These are phyloP conservation scores for Stevia rebaudiana DNA, from an alignment of 140 eudicot genomes.

Conservation along the genomic window DNA sequence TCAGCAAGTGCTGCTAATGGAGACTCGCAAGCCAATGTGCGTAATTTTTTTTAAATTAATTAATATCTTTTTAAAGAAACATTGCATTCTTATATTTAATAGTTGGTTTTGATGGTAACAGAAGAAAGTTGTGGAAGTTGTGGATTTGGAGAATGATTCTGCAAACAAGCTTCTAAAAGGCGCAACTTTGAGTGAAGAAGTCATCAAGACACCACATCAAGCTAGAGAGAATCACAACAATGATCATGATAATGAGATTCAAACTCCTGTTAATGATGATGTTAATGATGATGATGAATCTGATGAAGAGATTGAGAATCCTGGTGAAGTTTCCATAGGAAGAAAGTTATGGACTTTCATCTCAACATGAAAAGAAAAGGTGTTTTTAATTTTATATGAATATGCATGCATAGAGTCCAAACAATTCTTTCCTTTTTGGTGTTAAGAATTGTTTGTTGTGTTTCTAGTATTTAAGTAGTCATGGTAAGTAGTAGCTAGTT, in stretches of 20 bases:
- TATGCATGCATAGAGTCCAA: conserved; percentile 26
- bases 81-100: background rate
- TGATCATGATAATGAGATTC: conserved; percentile 23
- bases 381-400: background rate
- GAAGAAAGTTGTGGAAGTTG: conserved; percentile 34
- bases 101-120: conserved; percentile 14
- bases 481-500: conserved; percentile 20
- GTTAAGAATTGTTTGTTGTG: conserved; percentile 24
- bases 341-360: conserved; percentile 87
- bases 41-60: conserved; percentile 13
- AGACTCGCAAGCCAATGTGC: conserved; percentile 25
- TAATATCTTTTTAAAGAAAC: background rate
- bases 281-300: conserved; percentile 23
- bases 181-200: conserved; percentile 63
- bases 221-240: conserved; percentile 19
- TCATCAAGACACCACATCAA: conserved; percentile 55
- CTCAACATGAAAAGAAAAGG: conserved; percentile 43
- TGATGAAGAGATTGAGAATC: conserved; percentile 66
- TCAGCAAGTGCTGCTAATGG: conserved; percentile 38
- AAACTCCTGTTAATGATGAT: conserved; percentile 34
- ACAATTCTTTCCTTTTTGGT: conserved; percentile 33
- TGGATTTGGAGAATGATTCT: conserved; percentile 23
- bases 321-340: conserved; percentile 91
- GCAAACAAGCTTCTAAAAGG: conserved; percentile 28
- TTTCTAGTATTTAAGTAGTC: conserved; percentile 13